Evolutionary conservation across 306 rosid genomes (phyloP).

Genomic region (Abrus pulchellus): DNA sequence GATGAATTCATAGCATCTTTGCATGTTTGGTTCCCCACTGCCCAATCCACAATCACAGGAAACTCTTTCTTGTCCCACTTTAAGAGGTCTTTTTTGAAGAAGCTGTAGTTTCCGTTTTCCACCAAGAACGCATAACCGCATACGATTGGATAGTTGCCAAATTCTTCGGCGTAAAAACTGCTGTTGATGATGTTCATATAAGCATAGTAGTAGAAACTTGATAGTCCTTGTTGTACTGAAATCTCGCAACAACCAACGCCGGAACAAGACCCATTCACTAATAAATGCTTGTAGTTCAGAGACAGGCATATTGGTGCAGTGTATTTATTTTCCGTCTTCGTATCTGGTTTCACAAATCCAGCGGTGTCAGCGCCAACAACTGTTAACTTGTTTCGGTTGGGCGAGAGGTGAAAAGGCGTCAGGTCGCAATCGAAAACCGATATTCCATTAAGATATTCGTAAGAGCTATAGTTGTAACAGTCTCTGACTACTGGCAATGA

Average conservation of each 20-base stretch:
- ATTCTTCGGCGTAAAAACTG: fast-evolving
- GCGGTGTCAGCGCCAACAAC: constrained; percentile 53
- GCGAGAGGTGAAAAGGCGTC: constrained; percentile 31
- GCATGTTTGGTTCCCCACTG: constrained; percentile 48
- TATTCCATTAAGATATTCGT: not conserved
- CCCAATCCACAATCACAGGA: constrained; percentile 59
- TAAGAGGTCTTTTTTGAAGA: not conserved
- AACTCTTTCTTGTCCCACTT: not conserved
- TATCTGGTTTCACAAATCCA: no score
- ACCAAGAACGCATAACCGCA: constrained; percentile 52
- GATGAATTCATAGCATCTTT: not conserved
- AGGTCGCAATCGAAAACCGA: not conserved
- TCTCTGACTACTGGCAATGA: not conserved
- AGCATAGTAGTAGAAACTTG: fast-evolving
- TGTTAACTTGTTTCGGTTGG: constrained; percentile 38
- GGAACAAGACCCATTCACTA: constrained; percentile 34
- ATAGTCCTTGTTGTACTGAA: constrained; percentile 30
- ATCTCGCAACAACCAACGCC: constrained; percentile 62
- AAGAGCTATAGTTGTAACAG: not conserved
- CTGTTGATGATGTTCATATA: fast-evolving
- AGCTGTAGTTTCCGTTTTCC: constrained; percentile 15
- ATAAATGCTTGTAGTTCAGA: no score
- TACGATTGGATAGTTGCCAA: constrained; percentile 8
- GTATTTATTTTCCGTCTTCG: not conserved
- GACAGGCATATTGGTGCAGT: not conserved